phyloP scores from a whole-genome alignment of 306 rosid species.

The Luffa acutangula region DNA sequence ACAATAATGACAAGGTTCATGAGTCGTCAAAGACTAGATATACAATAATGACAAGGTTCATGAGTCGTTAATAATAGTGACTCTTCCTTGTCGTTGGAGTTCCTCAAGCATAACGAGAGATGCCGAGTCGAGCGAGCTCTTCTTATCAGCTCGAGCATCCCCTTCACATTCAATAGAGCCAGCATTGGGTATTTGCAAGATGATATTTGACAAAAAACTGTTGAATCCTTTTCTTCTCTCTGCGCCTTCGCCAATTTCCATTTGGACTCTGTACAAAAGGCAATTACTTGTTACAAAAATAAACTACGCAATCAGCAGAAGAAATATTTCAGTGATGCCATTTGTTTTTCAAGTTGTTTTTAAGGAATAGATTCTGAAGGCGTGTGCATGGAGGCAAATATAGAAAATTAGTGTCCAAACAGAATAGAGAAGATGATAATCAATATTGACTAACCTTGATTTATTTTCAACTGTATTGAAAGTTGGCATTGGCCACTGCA shows the following conservation, averaged over 20 bases:
- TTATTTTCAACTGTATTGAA: slow-evolving; percentile 41
- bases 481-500: slow-evolving; percentile 72
- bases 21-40: not conserved
- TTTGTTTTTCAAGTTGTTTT: not conserved
- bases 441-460: slow-evolving; percentile 41
- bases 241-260: slow-evolving; percentile 34
- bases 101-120: slow-evolving; percentile 56
- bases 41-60: not conserved
- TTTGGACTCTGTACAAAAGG: slow-evolving; percentile 25
- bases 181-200: slow-evolving; percentile 56
- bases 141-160: slow-evolving; percentile 70
- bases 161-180: slow-evolving; percentile 55
- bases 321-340: not conserved
- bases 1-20: not conserved
- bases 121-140: slow-evolving; percentile 68
- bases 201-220: slow-evolving; percentile 50
- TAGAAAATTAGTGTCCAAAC: not conserved
- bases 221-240: slow-evolving; percentile 33
- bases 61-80: slow-evolving; percentile 34
- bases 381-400: not conserved
- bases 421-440: not conserved
- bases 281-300: not conserved
- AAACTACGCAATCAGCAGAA: not conserved
- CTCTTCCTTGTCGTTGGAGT: slow-evolving; percentile 43
- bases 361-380: not conserved